Evolutionary conservation across 192 early-diverging fungal genomes (phyloP), one percentile per base, ranked within the genome.

Genomic region (Mortierella alpina): DNA sequence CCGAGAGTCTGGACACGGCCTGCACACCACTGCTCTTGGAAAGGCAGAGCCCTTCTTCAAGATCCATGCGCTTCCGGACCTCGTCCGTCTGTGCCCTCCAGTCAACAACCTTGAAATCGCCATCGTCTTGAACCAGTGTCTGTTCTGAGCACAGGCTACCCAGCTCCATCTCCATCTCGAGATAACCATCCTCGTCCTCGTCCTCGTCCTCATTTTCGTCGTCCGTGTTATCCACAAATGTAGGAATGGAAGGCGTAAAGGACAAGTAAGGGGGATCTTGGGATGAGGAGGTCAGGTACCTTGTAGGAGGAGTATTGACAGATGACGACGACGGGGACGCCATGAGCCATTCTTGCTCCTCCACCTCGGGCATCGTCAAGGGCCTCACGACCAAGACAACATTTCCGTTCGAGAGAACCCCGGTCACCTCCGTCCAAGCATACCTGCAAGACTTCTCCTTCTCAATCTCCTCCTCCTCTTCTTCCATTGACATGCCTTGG

Each of bases 311-410:
- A 7, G 7, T 9, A 23, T 41, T 23, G 9, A 59, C 4, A 41
- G 23, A 22, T 6, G 31, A 41, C 31, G 57, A 59, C 7, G 17
- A 7, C 57, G 57, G 2, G 2, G 57, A 59, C 40, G n/a, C n/a
- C 31, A 40, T 11, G 15, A 3, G 1, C 5, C 44, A 57, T 18
- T 67, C 54, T 10, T 57, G 41, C 10, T 48, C 55, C 10, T 49
- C 55, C 5, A 58, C 17, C 31, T 68, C 66, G n/a, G 47, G 13
- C 66, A 59, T 40, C 7, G 65, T 80, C 70, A 80, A 59, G n/a
- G 75, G 75, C 42, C 75, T 55, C 7, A 79, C 58, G 1, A 79
- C 75, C 4, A 80, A 54, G n/a, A 80, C 40, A 18, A 70, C 66
- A 9, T 68, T 71, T 0, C 69, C 59, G 40, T 68, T 53, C 15